These are phyloP conservation scores for Luffa aegyptiaca DNA, from an alignment of 306 rosid species.

Conservation along the genomic window DNA sequence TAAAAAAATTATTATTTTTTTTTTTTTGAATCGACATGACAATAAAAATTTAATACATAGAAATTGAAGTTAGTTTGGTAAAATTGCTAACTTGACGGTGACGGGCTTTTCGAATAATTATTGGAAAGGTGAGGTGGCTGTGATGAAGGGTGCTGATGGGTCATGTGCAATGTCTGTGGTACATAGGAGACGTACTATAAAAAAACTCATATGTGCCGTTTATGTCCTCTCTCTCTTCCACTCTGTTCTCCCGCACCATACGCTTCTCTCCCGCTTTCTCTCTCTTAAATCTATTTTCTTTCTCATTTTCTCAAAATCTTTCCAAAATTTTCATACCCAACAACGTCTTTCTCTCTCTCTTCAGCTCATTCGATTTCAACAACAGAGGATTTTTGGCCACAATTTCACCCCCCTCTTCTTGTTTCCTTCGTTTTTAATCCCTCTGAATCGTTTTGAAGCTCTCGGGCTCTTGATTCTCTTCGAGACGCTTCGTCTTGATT, in stretches of 20 bases:
- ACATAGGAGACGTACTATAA: neutral
- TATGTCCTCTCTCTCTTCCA: neutral
- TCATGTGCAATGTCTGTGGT: neutral
- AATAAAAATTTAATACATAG: too few relatives aligned
- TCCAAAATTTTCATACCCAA: neutral
- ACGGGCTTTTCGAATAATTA: too few relatives aligned
- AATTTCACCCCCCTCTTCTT: neutral
- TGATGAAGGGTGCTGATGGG: neutral
- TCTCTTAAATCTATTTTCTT: conserved; percentile 6
- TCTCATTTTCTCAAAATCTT: neutral
- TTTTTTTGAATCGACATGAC: too few relatives aligned
- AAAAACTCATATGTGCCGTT: neutral
- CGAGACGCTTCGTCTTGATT: neutral
- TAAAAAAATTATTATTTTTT: too few relatives aligned
- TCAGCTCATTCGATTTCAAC: neutral
- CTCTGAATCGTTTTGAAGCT: neutral
- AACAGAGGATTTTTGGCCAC: neutral
- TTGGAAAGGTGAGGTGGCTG: neutral
- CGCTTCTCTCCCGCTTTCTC: conserved; percentile 10
- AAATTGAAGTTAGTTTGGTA: too few relatives aligned
- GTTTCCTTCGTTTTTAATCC: neutral
- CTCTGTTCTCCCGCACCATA: conserved; percentile 12
- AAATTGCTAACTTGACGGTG: too few relatives aligned
- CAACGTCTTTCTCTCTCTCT: neutral
- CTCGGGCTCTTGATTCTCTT: conserved; percentile 3